These are phyloP conservation scores for Lentinula raphanica DNA, from an alignment of 768 basidiomycete species.

Conservation along the genomic window DNA sequence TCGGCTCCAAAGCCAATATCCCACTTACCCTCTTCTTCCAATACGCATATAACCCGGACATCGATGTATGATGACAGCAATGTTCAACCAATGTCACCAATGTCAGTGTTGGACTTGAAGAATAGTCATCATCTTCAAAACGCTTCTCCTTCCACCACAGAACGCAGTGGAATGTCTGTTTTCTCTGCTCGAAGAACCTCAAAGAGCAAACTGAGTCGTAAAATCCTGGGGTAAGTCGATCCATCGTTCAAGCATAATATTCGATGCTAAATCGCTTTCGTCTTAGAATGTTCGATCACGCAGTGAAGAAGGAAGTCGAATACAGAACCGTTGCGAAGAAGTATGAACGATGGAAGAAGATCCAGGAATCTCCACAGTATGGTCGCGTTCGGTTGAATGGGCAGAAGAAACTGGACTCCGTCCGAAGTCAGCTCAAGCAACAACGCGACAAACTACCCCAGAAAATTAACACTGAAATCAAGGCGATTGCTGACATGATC, in stretches of 20 bases:
- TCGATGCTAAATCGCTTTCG: background rate
- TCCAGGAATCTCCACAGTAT: constrained; percentile 12
- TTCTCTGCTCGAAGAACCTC: background rate
- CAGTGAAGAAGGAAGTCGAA: background rate
- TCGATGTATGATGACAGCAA: background rate
- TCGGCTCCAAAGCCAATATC: background rate
- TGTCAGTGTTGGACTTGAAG: background rate
- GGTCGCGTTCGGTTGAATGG: constrained; percentile 5
- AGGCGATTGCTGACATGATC: background rate
- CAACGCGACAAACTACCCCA: constrained; percentile 6
- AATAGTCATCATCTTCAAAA: background rate
- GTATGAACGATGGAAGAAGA: constrained; percentile 7
- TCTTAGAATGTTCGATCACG: background rate
- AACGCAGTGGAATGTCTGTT: background rate
- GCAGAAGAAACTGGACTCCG: constrained; percentile 2
- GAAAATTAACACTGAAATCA: background rate
- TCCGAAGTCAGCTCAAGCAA: constrained; percentile 7
- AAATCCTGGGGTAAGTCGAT: background rate
- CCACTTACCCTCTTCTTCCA: background rate
- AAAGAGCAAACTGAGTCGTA: background rate
- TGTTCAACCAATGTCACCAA: background rate
- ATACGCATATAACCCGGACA: background rate
- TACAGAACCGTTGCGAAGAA: background rate
- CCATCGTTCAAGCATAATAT: background rate
- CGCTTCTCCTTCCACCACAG: constrained; percentile 1